A percentile compares a stretch with the other conserved stretches of the same genome.
Conservation (phyloP, 345 rosid species). For the Xanthoceras sorbifolium region DNA sequence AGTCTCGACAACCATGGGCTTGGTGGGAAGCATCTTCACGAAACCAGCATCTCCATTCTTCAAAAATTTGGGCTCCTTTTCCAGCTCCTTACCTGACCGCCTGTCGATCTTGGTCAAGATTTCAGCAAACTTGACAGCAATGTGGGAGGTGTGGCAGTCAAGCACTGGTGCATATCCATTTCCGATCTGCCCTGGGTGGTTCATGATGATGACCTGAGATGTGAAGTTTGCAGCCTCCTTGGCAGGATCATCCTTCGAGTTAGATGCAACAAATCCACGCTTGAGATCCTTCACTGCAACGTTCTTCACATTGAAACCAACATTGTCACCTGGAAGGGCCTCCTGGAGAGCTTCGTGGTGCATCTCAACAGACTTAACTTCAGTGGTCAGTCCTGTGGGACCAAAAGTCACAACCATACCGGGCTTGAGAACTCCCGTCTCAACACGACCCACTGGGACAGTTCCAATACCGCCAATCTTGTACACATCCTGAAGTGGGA, state of each 20-base stretch:
- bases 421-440: conserved; percentile 35
- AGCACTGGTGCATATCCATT: conserved; percentile 59
- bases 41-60: conserved; percentile 66
- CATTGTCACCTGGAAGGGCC: conserved; percentile 40
- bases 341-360: conserved; percentile 41
- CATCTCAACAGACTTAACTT: conserved; percentile 39
- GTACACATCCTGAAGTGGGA: conserved; percentile 34
- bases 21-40: conserved; percentile 56
- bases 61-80: conserved; percentile 66
- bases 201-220: conserved; percentile 63
- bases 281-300: conserved; percentile 46
- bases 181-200: conserved; percentile 66
- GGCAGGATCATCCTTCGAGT: conserved; percentile 48
- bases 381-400: conserved; percentile 36
- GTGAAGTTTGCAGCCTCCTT: conserved; percentile 47
- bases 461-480: conserved; percentile 41
- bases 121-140: conserved; percentile 63
- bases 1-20: conserved; percentile 45
- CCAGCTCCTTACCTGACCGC: conserved; percentile 65
- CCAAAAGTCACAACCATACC: conserved; percentile 35
- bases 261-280: conserved; percentile 45
- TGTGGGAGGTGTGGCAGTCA: conserved; percentile 62
- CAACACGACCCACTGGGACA: conserved; percentile 37
- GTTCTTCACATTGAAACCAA: conserved; percentile 46
- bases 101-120: conserved; percentile 64